These are phyloP conservation scores for Candida golubevii DNA, from an alignment of 805 yeast species.

Conservation along the genomic window DNA sequence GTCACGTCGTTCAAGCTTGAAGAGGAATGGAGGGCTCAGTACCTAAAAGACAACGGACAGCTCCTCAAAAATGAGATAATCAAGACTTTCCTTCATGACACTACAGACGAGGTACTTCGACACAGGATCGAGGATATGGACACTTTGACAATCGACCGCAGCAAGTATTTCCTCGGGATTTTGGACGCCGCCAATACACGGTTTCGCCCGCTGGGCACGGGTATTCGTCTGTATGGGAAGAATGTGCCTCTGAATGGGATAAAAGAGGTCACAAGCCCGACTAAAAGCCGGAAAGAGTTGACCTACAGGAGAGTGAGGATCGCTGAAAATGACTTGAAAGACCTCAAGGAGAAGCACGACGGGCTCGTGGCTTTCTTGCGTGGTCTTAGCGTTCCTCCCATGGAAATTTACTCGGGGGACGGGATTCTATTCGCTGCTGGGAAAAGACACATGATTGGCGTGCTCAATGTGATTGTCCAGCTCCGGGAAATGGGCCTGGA, in stretches of 20 bases:
- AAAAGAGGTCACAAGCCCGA: neutral
- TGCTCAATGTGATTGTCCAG: slow-evolving; percentile 28
- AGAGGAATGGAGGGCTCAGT: slow-evolving; percentile 9
- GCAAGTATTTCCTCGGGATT: slow-evolving; percentile 11
- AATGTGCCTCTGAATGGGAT: slow-evolving; percentile 5
- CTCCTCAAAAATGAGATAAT: slow-evolving; percentile 9
- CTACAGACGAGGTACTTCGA: slow-evolving; percentile 7
- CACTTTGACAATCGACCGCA: slow-evolving; percentile 6
- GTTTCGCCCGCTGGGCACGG: slow-evolving; percentile 13
- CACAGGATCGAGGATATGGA: slow-evolving; percentile 3
- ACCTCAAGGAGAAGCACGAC: slow-evolving; percentile 25
- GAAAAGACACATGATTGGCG: slow-evolving; percentile 24
- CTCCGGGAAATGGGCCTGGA: slow-evolving; percentile 40
- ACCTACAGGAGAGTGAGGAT: slow-evolving; percentile 14
- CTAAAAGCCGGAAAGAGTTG: slow-evolving; percentile 7
- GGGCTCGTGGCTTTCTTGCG: slow-evolving; percentile 24
- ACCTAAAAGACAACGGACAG: slow-evolving; percentile 6
- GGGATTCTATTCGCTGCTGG: slow-evolving; percentile 36
- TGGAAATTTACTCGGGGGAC: slow-evolving; percentile 24
- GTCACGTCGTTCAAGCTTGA: slow-evolving; percentile 3
- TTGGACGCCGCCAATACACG: slow-evolving; percentile 12
- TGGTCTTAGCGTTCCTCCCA: slow-evolving; percentile 22
- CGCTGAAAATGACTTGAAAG: slow-evolving; percentile 16
- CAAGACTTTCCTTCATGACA: slow-evolving; percentile 4
- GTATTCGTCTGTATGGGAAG: slow-evolving; percentile 6